Percentiles rank a stretch among this genome's conserved stretches.
These are phyloP conservation scores for Lepiota brunneoincarnata DNA, from an alignment of 768 basidiomycete genomes.

Conservation along the genomic window DNA sequence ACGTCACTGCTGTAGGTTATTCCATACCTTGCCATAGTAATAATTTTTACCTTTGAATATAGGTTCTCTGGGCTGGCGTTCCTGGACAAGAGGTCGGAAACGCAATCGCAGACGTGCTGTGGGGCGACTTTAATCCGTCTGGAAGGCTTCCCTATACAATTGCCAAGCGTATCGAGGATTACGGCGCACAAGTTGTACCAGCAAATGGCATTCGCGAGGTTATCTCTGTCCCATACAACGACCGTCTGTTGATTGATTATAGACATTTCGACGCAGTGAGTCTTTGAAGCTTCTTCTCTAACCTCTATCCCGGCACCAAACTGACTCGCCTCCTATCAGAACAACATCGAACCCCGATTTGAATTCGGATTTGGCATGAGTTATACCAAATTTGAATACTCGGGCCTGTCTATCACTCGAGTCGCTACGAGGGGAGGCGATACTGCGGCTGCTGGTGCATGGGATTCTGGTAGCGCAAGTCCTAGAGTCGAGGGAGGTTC, in stretches of 20 bases:
- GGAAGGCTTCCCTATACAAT: slow-evolving; percentile 76
- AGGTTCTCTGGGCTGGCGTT: slow-evolving; percentile 65
- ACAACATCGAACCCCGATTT: slow-evolving; percentile 74
- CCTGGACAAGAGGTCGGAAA: slow-evolving; percentile 73
- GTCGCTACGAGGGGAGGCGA: slow-evolving; percentile 36
- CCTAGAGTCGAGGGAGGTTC: slow-evolving; percentile 57
- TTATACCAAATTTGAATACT: slow-evolving; percentile 81
- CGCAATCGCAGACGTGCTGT: slow-evolving; percentile 67
- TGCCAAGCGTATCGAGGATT: slow-evolving; percentile 57
- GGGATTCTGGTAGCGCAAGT: slow-evolving; percentile 58
- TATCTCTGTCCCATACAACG: slow-evolving; percentile 38
- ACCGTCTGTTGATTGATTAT: slow-evolving; percentile 66
- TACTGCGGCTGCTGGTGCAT: slow-evolving; percentile 37
- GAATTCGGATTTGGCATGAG: slow-evolving; percentile 91
- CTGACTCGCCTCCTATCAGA: slow-evolving; percentile 29
- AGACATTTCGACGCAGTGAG: slow-evolving; percentile 66
- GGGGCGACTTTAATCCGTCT: slow-evolving; percentile 66
- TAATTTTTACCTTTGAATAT: slow-evolving; percentile 17
- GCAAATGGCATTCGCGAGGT: slow-evolving; percentile 34
- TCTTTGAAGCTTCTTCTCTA: slow-evolving; percentile 11
- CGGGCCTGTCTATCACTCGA: slow-evolving; percentile 46
- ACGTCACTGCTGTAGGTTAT: slow-evolving; percentile 63
- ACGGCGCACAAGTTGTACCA: slow-evolving; percentile 46
- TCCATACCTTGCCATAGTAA: slow-evolving; percentile 5
- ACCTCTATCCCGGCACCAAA: background rate